phyloP scores from a whole-genome alignment of 2,329 filamentous ascomycete genomes.

The Calonectria ilicicola region DNA sequence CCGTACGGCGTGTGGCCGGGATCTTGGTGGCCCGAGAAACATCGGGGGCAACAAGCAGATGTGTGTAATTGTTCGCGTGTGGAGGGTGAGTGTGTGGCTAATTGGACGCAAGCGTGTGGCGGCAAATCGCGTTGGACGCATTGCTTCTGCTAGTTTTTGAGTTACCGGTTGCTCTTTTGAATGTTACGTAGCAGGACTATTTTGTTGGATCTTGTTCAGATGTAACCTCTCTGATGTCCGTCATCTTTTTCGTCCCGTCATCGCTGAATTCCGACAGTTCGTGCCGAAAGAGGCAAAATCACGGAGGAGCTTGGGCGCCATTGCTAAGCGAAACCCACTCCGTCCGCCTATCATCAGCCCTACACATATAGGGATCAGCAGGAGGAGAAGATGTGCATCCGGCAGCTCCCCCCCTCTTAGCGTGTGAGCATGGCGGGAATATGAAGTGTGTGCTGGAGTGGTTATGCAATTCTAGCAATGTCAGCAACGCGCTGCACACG shows the following conservation, averaged over 20 bases:
- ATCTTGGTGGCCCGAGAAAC: not conserved
- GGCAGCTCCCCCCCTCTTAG: not conserved
- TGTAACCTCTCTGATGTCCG: conserved; percentile 5
- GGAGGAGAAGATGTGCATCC: not conserved
- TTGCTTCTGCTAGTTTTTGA: not conserved
- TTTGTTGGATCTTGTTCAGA: not conserved
- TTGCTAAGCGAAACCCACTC: conserved; percentile 6
- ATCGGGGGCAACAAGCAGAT: not conserved
- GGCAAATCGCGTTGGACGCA: not conserved
- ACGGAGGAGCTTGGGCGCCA: not conserved
- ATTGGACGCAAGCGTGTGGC: not conserved
- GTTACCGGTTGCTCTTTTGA: not conserved
- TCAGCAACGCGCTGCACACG: not conserved
- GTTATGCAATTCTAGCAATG: not conserved
- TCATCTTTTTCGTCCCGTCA: conserved; percentile 3
- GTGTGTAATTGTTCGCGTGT: not conserved
- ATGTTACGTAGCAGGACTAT: not conserved
- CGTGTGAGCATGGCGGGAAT: not conserved
- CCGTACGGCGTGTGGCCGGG: not conserved
- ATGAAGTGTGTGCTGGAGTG: not conserved
- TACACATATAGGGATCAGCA: not conserved
- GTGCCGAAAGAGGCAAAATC: conserved; percentile 6
- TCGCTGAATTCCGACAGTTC: not conserved
- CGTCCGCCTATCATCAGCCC: conserved; percentile 20
- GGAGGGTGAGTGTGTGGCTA: not conserved